These are phyloP conservation scores for Salix exigua DNA, from an alignment of 345 rosid genomes.

Conservation along the genomic window DNA sequence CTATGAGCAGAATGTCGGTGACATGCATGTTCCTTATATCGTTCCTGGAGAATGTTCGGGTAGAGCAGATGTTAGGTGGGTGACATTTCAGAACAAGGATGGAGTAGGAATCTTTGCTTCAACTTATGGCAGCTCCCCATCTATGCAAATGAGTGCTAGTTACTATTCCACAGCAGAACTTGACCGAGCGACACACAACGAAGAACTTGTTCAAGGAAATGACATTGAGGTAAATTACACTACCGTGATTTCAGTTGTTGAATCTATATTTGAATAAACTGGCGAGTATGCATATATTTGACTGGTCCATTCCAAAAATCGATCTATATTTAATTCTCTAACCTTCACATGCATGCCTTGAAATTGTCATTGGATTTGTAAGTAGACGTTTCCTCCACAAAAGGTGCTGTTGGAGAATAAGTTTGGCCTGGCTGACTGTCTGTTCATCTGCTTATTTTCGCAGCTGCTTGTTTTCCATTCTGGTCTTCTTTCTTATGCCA, in stretches of 20 bases:
- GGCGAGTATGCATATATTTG: background rate
- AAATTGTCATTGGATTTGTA: background rate
- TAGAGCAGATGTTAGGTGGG: conserved; percentile 96
- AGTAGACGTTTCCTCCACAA: background rate
- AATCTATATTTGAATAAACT: background rate
- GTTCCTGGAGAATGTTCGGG: conserved; percentile 92
- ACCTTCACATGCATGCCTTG: background rate
- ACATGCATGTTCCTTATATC: conserved; percentile 91
- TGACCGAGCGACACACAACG: conserved; percentile 65
- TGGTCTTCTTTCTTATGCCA: background rate
- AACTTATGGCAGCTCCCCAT: conserved; percentile 60
- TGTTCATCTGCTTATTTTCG: background rate
- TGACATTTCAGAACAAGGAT: conserved; percentile 60
- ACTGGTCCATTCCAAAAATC: too few relatives aligned
- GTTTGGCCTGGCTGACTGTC: background rate
- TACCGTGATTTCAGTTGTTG: background rate
- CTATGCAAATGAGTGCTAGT: conserved; percentile 94
- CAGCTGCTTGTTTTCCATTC: background rate
- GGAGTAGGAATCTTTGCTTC: conserved; percentile 86
- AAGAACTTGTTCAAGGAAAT: conserved; percentile 64
- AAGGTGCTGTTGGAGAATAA: background rate
- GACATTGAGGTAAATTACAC: conserved; percentile 57
- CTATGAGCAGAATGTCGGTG: conserved; percentile 56
- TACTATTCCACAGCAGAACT: conserved; percentile 66
- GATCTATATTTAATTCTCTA: background rate